phyloP scores from a whole-genome alignment of 805 yeast genomes.

The Pichia paraexigua region DNA sequence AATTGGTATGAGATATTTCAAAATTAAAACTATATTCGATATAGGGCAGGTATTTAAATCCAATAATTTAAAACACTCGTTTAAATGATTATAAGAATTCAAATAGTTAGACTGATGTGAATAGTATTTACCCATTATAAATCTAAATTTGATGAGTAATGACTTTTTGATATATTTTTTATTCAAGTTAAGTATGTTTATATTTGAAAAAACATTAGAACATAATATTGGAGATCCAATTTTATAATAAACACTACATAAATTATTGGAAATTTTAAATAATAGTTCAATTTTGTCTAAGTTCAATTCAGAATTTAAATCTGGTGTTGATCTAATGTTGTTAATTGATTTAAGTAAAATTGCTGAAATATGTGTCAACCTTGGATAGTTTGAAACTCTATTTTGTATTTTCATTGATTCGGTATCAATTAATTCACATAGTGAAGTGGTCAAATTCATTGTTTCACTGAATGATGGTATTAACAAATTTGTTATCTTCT shows the following conservation, averaged over 20 bases:
- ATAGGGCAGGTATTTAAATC: background rate
- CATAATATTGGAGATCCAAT: constrained; percentile 51
- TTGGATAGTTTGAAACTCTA: constrained; percentile 29
- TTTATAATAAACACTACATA: constrained; percentile 45
- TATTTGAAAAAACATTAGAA: constrained; percentile 53
- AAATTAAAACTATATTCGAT: constrained; percentile 22
- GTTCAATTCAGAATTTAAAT: constrained; percentile 26
- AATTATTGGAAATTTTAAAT: constrained; percentile 38
- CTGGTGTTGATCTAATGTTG: constrained; percentile 39
- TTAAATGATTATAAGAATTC: constrained; percentile 39
- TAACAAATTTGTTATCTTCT: constrained; percentile 25
- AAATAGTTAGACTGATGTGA: constrained; percentile 43
- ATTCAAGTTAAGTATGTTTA: constrained; percentile 42
- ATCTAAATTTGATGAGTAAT: constrained; percentile 46
- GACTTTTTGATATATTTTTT: constrained; percentile 33
- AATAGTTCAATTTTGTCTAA: constrained; percentile 37
- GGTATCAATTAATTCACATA: constrained; percentile 36
- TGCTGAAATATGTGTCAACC: constrained; percentile 42
- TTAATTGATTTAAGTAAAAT: constrained; percentile 42
- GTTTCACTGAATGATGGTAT: constrained; percentile 32
- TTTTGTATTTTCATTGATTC: constrained; percentile 32
- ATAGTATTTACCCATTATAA: constrained; percentile 45
- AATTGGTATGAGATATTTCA: constrained; percentile 44
- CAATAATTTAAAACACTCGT: constrained; percentile 38
- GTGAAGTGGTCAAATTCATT: constrained; percentile 34